Percentiles rank a stretch among this genome's conserved stretches.
These are phyloP conservation scores for Aspergillus ochraceus DNA, from an alignment of 2,329 filamentous ascomycete species.

Conservation along the genomic window DNA sequence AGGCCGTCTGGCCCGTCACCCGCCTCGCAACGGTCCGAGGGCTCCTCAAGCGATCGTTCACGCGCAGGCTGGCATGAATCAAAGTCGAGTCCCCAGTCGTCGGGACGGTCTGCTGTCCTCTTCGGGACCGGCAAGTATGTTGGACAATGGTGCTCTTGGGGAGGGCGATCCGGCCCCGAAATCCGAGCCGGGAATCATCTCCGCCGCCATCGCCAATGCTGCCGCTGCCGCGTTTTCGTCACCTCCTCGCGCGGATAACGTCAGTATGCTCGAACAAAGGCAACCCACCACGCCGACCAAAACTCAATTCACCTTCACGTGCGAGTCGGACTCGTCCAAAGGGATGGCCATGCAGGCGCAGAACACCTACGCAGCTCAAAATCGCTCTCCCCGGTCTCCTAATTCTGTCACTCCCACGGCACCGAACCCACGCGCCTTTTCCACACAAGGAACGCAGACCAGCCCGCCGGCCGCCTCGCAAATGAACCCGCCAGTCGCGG, in stretches of 20 bases:
- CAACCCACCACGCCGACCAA: conserved; percentile 68
- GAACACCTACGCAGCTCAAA: conserved; percentile 43
- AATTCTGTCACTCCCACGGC: conserved; percentile 31
- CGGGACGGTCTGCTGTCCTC: conserved; percentile 48
- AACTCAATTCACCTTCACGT: conserved; percentile 94
- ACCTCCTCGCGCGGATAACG: conserved; percentile 68
- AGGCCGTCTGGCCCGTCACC: conserved; percentile 72
- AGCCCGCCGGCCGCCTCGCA: conserved; percentile 50
- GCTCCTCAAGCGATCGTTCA: conserved; percentile 64
- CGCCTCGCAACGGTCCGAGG: conserved; percentile 52
- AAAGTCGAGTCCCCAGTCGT: conserved; percentile 51
- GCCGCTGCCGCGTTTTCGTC: conserved; percentile 68
- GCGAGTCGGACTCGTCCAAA: conserved; percentile 82
- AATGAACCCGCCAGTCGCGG: conserved; percentile 38
- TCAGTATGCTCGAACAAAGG: conserved; percentile 71
- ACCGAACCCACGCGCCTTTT: conserved; percentile 42
- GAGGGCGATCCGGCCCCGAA: conserved; percentile 38
- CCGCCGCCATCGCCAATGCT: conserved; percentile 85
- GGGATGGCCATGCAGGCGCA: conserved; percentile 73
- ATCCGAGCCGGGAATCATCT: conserved; percentile 78
- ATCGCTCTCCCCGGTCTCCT: conserved; percentile 33
- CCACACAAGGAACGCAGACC: conserved; percentile 58
- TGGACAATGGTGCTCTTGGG: conserved; percentile 23
- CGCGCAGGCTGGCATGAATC: conserved; percentile 56
- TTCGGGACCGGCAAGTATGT: conserved; percentile 39